Conservation (phyloP, 192 early-diverging fungal species). For the Linnemannia schmuckeri region DNA sequence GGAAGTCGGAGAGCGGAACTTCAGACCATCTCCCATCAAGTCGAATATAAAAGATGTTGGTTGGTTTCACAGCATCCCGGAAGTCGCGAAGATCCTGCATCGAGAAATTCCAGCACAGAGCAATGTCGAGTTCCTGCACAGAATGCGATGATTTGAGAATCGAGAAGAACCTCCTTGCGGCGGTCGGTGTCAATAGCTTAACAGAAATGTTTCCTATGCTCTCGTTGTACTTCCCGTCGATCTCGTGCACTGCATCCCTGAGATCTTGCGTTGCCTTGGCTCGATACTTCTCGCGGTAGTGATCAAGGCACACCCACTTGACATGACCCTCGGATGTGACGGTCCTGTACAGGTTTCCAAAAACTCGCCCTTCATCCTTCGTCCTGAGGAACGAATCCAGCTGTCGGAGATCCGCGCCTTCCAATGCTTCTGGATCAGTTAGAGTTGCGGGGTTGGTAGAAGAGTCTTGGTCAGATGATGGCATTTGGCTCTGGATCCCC, state of each 20-base stretch:
- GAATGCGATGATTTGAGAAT: background rate
- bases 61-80: background rate
- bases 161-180: conserved; percentile 3
- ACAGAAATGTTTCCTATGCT: background rate
- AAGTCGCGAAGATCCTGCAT: background rate
- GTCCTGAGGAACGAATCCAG: background rate
- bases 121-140: conserved; percentile 4
- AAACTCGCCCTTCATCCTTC: background rate
- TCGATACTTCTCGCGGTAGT: conserved; percentile 19
- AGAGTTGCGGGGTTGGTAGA: background rate
- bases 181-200: background rate
- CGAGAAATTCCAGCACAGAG: background rate
- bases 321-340: conserved; percentile 16
- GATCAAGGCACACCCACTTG: conserved; percentile 35
- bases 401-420: background rate
- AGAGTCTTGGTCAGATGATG: background rate
- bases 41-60: background rate
- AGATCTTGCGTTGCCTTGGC: background rate
- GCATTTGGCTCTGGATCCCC: background rate
- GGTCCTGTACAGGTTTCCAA: background rate
- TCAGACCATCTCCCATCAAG: background rate
- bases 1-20: background rate
- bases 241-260: background rate
- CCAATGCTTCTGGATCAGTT: background rate
- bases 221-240: conserved; percentile 1